phyloP scores from a whole-genome alignment of 2,329 filamentous ascomycete species.

The Claviceps digitariae region DNA sequence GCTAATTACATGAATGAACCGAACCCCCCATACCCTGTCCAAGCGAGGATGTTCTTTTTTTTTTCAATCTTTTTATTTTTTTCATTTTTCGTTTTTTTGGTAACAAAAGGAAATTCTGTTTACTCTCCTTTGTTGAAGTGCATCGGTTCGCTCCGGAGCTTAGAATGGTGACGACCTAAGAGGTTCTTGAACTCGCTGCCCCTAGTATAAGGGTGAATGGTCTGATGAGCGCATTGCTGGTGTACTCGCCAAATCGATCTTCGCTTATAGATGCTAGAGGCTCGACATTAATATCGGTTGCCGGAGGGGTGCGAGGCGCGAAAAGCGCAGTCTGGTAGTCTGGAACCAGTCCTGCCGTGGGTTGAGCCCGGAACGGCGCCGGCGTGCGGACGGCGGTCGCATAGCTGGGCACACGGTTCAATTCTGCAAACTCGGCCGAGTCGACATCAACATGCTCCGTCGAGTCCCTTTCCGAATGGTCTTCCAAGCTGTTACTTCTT shows the following conservation, averaged over 20 bases:
- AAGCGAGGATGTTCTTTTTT: background rate
- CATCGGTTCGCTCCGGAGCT: background rate
- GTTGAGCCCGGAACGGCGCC: conserved; percentile 36
- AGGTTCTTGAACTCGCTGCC: background rate
- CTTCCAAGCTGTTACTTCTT: conserved; percentile 39
- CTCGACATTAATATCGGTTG: conserved; percentile 17
- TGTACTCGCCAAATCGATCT: conserved; percentile 13
- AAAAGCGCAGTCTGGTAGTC: conserved; percentile 52
- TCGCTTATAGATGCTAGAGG: conserved; percentile 20
- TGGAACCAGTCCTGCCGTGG: conserved; percentile 40
- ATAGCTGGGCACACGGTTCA: conserved; percentile 67
- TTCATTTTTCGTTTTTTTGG: background rate
- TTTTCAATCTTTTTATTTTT: background rate
- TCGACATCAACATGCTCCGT: conserved; percentile 43
- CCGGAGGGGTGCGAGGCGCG: conserved; percentile 34
- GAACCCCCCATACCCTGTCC: background rate
- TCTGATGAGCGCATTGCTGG: background rate
- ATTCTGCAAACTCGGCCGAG: conserved; percentile 46
- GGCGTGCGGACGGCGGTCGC: conserved; percentile 57
- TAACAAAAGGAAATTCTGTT: background rate
- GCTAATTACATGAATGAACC: background rate
- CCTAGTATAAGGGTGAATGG: background rate
- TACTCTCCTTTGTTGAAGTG: background rate
- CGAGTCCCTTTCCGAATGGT: conserved; percentile 38
- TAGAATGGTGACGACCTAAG: background rate